Percentiles rank a stretch among this genome's conserved stretches.
These are phyloP conservation scores for Diplodia corticola DNA, from an alignment of 2,329 filamentous ascomycete genomes.

Conservation along the genomic window DNA sequence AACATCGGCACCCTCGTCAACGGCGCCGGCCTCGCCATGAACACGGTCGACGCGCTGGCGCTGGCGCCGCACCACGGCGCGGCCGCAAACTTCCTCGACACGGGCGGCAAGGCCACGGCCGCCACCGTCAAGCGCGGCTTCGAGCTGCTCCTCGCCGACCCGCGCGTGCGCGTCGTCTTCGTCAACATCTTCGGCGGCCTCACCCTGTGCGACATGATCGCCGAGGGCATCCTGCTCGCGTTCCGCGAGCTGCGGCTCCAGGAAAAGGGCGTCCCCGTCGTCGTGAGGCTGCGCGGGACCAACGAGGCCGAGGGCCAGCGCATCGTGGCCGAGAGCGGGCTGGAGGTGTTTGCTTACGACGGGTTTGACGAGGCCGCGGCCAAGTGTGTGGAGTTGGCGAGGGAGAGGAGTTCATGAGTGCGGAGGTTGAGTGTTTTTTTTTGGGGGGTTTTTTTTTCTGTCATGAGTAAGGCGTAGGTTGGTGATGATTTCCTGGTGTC, in stretches of 20 bases:
- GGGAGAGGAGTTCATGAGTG: background rate
- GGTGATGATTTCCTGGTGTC: background rate
- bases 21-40: conserved; percentile 87
- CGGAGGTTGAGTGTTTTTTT: background rate
- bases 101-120: conserved; percentile 81
- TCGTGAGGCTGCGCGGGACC: conserved; percentile 75
- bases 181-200: conserved; percentile 72
- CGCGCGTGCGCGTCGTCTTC: conserved; percentile 69
- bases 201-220: conserved; percentile 80
- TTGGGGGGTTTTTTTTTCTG: background rate
- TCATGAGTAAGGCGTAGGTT: background rate
- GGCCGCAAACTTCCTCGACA: conserved; percentile 85
- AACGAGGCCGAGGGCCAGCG: conserved; percentile 70
- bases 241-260: conserved; percentile 66
- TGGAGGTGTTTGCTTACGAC: conserved; percentile 70
- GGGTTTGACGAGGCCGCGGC: conserved; percentile 71
- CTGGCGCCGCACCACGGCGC: conserved; percentile 56
- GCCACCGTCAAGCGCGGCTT: conserved; percentile 79
- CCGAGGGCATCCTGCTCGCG: conserved; percentile 69
- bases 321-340: conserved; percentile 67
- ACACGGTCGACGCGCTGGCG: conserved; percentile 78
- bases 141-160: conserved; percentile 69
- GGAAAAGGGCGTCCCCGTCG: conserved; percentile 62
- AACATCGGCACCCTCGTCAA: conserved; percentile 84
- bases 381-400: conserved; percentile 63